Evolutionary conservation across 352 stramenopile genomes (phyloP), one percentile per base, ranked within the genome.

Genomic region (Phytophthora pistaciae): DNA sequence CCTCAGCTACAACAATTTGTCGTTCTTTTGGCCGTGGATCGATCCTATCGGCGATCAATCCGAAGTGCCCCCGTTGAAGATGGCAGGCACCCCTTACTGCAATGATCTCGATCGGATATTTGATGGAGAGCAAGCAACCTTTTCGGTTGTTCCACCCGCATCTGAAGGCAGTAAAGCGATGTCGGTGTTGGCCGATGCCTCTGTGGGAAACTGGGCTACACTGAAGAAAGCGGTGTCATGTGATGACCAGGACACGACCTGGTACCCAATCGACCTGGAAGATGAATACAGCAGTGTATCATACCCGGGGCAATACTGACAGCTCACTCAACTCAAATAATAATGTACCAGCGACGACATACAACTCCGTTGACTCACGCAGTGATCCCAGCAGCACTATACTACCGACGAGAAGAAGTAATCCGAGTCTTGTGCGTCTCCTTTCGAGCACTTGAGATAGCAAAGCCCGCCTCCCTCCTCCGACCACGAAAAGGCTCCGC

Each of bases 401-500:
- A 77, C 59, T 66, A 65, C 44, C 53, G 68, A 60, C 13, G 59
- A 77, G 40, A 74, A 29, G 40, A 77, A 73, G 23, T 3, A 23
- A 13, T 64, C 74, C 25, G 56, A 60, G 23, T 27, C 20, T n/a
- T 58, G 63, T 18, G 31, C 50, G 10, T 25, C 75, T 76, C 68
- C 70, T 56, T 79, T 84, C 42, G 18, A 27, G n/a, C 64, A 85
- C 74, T 91, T 93, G 52, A 91, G 74, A 74, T 82, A 91, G 73
- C 85, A 93, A 25, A 65, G 83, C 14, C 85, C 85, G 4, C 77
- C 78, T 44, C 79, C 74, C 27, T 56, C 66, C 60, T 80, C 74
- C 52, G 49, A 77, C 80, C 80, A 91, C 13, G 82, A 78, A 50
- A 85, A 91, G 5, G 78, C 82, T 8, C 56, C 53, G 64, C 84